Evolutionary conservation across 2,329 filamentous ascomycete species (phyloP).

Genomic region (Talaromyces rugulosus): DNA sequence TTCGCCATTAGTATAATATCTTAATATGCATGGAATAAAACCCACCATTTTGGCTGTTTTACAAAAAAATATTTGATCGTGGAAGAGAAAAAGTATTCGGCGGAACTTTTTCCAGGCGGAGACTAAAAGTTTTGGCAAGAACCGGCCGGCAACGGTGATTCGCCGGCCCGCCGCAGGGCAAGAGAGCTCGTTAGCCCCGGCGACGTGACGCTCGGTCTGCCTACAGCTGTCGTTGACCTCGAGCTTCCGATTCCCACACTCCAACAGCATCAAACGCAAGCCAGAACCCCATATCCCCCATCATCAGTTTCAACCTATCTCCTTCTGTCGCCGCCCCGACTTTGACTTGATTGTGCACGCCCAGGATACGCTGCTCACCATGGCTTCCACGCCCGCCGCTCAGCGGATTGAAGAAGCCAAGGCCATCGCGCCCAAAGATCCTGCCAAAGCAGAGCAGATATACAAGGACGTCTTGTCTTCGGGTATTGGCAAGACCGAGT

Average conservation of each 20-base stretch:
- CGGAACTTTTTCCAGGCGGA: slow-evolving; percentile 1
- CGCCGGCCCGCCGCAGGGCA: slow-evolving; percentile 3
- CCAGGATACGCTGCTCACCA: slow-evolving; percentile 26
- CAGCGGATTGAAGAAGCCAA: slow-evolving; percentile 82
- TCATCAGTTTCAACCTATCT: not conserved
- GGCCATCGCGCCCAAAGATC: slow-evolving; percentile 74
- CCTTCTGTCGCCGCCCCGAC: slow-evolving; percentile 11
- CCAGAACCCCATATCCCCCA: not conserved
- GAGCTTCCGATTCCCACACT: not conserved
- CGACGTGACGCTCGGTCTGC: slow-evolving; percentile 5
- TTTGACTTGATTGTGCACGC: not conserved
- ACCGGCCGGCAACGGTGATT: slow-evolving; percentile 4
- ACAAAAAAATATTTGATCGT: not conserved
- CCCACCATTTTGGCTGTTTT: not conserved
- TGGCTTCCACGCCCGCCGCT: slow-evolving; percentile 51
- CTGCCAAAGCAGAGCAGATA: slow-evolving; percentile 76
- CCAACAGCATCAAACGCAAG: not conserved
- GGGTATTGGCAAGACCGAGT: slow-evolving; percentile 78
- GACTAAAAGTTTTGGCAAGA: slow-evolving; percentile 10
- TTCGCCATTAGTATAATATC: not conserved
- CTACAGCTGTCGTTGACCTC: slow-evolving; percentile 6
- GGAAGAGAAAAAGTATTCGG: not conserved
- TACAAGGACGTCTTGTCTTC: slow-evolving; percentile 88
- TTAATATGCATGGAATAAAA: not conserved
- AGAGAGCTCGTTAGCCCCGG: slow-evolving; percentile 2